Evolutionary conservation across 345 rosid species (phyloP).

Genomic region (Pugionium cornutum): DNA sequence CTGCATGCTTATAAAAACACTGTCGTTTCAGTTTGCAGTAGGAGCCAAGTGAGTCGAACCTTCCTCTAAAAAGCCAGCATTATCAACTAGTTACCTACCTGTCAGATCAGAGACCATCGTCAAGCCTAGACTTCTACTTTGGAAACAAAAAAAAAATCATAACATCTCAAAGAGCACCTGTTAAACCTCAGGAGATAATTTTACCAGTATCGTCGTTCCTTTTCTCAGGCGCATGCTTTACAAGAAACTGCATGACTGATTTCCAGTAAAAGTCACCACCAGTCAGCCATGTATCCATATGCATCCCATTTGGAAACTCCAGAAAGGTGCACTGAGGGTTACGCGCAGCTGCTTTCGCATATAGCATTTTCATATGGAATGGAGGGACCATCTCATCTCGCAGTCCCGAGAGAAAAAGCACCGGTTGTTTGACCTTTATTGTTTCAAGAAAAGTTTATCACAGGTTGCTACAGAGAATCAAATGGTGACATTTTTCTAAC

Average conservation of each 20-base stretch:
- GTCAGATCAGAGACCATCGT: slow-evolving; percentile 27
- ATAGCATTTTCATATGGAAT: slow-evolving; percentile 84
- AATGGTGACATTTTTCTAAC: neutral
- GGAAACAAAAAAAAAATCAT: slow-evolving; percentile 15
- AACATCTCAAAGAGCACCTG: slow-evolving; percentile 3
- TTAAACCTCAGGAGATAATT: neutral
- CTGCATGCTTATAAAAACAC: slow-evolving; percentile 28
- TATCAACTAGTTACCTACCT: slow-evolving; percentile 28
- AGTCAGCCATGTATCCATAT: slow-evolving; percentile 96
- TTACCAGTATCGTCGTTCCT: slow-evolving; percentile 43
- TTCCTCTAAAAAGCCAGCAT: slow-evolving; percentile 25
- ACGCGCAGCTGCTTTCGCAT: slow-evolving; percentile 85
- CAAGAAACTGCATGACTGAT: slow-evolving; percentile 62
- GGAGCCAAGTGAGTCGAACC: slow-evolving; percentile 27
- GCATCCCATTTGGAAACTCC: slow-evolving; percentile 95
- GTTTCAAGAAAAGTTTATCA: slow-evolving; percentile 29
- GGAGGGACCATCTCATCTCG: slow-evolving; percentile 99
- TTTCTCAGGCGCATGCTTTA: slow-evolving; percentile 55
- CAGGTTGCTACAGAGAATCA: slow-evolving; percentile 4
- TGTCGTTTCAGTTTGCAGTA: slow-evolving; percentile 26
- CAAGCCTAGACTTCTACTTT: slow-evolving; percentile 20
- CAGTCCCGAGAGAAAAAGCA: slow-evolving; percentile 92
- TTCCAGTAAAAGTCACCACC: slow-evolving; percentile 94
- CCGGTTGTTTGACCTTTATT: slow-evolving; percentile 72
- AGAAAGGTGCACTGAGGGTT: slow-evolving; percentile 68